These are phyloP conservation scores for Cyberlindnera bimundalis DNA, from an alignment of 805 yeast genomes.

Conservation along the genomic window DNA sequence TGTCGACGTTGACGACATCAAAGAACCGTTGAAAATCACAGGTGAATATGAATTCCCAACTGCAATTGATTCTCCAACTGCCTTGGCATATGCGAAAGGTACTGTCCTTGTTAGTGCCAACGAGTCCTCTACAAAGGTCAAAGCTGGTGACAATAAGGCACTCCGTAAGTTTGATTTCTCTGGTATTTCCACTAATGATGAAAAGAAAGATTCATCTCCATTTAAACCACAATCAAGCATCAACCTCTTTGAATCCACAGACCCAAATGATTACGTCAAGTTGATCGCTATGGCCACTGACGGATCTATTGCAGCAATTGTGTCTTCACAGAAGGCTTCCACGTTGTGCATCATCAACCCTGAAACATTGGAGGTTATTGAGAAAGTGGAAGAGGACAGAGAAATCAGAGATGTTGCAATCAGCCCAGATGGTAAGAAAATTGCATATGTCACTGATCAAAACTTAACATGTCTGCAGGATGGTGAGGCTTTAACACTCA, in stretches of 20 bases:
- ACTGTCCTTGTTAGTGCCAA: conserved; percentile 73
- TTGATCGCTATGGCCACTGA: conserved; percentile 54
- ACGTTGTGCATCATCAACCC: conserved; percentile 59
- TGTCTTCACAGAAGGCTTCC: conserved; percentile 60
- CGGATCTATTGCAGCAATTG: conserved; percentile 61
- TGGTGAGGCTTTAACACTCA: conserved; percentile 11
- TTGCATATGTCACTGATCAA: conserved; percentile 59
- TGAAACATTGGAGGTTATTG: conserved; percentile 48
- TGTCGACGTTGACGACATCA: conserved; percentile 48
- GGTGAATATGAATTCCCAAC: conserved; percentile 59
- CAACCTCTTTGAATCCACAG: conserved; percentile 48
- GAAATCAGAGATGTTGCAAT: conserved; percentile 65
- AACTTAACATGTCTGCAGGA: conserved; percentile 32
- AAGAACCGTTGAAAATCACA: conserved; percentile 46
- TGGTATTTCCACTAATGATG: conserved; percentile 2
- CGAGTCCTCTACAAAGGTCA: conserved; percentile 56
- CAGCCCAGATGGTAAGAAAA: conserved; percentile 60
- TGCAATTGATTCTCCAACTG: conserved; percentile 85
- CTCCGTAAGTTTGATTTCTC: conserved; percentile 52
- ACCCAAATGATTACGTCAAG: conserved; percentile 55
- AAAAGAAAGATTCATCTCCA: conserved; percentile 41
- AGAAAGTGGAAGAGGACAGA: conserved; percentile 43
- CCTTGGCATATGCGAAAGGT: conserved; percentile 52
- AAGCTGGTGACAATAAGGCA: conserved; percentile 63
- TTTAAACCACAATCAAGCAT: conserved; percentile 59